A percentile compares a stretch with the other conserved stretches of the same genome.
phyloP scores from a whole-genome alignment of 2,329 filamentous ascomycete species.

The Ceratocystis variospora region DNA sequence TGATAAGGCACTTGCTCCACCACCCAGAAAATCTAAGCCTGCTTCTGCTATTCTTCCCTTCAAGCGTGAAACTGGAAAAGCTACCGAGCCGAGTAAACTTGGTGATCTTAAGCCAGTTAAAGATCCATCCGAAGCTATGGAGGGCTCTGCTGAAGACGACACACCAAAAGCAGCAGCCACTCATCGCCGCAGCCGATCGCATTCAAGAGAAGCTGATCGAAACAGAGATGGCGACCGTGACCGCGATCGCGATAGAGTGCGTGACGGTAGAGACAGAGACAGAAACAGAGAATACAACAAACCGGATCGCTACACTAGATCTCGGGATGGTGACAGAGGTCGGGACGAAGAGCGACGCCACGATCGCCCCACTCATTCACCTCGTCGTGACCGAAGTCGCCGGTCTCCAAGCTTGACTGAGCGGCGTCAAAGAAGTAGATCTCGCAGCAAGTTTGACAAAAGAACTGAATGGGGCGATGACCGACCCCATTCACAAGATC shows the following conservation, averaged over 20 bases:
- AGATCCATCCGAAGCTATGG: slow-evolving; percentile 26
- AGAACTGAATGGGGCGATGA: slow-evolving; percentile 26
- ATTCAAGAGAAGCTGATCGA: not conserved
- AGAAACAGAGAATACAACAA: not conserved
- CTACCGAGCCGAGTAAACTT: slow-evolving; percentile 31
- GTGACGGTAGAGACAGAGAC: not conserved
- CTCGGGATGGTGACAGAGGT: not conserved
- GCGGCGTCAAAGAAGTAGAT: slow-evolving; percentile 23
- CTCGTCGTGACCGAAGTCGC: slow-evolving; percentile 27
- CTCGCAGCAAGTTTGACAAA: slow-evolving; percentile 21
- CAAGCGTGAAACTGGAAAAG: slow-evolving; percentile 26
- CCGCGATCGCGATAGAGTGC: not conserved
- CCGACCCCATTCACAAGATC: slow-evolving; percentile 23
- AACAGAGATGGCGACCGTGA: not conserved
- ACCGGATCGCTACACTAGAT: slow-evolving; percentile 3
- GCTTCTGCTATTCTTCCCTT: slow-evolving; percentile 48
- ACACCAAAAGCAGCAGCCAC: not conserved
- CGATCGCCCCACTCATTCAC: slow-evolving; percentile 30
- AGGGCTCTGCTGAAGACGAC: slow-evolving; percentile 19
- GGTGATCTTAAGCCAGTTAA: slow-evolving; percentile 24
- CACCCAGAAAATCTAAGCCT: slow-evolving; percentile 38
- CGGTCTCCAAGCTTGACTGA: slow-evolving; percentile 21
- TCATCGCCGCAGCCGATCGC: slow-evolving; percentile 5
- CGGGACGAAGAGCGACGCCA: slow-evolving; percentile 21
- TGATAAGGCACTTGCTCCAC: slow-evolving; percentile 42